These are phyloP conservation scores for Geosmithia putterillii DNA, from an alignment of 2,329 filamentous ascomycete species.

Conservation along the genomic window DNA sequence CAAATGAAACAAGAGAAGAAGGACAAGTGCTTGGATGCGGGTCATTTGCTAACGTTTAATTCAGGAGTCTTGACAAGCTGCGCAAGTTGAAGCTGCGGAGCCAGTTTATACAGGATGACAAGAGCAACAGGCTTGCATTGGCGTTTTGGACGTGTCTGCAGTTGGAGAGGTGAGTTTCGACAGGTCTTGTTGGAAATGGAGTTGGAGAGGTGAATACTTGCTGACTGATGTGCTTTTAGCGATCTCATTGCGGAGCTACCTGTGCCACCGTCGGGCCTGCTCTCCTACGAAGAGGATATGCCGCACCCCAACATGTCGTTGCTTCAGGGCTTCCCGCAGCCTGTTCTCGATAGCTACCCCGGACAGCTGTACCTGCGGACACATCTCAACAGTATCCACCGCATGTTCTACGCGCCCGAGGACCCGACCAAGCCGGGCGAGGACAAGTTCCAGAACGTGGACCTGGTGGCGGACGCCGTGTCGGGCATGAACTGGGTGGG, in stretches of 20 bases:
- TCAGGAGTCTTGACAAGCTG: constrained; percentile 36
- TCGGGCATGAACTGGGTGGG: constrained; percentile 34
- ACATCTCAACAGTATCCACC: constrained; percentile 51
- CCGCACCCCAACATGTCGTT: constrained; percentile 48
- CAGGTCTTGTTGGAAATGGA: no score
- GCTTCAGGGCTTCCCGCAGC: constrained; percentile 26
- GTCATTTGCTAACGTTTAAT: background rate
- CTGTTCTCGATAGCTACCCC: constrained; percentile 46
- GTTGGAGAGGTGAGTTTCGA: constrained; percentile 60
- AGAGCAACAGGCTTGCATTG: constrained; percentile 53
- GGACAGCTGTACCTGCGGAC: constrained; percentile 54
- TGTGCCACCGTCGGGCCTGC: constrained; percentile 45
- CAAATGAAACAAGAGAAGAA: no score
- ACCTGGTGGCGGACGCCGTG: constrained; percentile 28
- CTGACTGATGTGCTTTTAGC: constrained; percentile 27
- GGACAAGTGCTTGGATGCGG: background rate
- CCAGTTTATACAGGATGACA: constrained; percentile 26
- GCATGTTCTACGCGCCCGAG: constrained; percentile 37
- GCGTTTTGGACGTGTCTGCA: constrained; percentile 93
- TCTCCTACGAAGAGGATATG: constrained; percentile 52
- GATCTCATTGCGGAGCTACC: constrained; percentile 84
- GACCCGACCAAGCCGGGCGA: constrained; percentile 16
- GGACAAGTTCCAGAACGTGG: constrained; percentile 31
- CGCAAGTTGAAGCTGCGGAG: constrained; percentile 23
- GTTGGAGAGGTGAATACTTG: no score